phyloP scores from a whole-genome alignment of 768 basidiomycete species.

The Pisolithus sp. region DNA sequence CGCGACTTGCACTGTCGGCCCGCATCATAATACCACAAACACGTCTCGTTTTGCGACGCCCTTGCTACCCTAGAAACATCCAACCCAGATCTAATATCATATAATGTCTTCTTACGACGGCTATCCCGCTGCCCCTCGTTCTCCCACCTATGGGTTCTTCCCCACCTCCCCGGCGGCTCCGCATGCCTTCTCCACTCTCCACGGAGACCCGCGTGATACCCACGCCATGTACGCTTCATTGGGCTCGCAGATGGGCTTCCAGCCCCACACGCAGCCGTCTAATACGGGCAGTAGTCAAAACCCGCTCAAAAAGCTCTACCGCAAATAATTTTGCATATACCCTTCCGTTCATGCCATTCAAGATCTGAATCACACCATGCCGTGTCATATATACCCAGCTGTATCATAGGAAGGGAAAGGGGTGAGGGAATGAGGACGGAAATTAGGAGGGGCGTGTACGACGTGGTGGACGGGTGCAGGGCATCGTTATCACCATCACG shows the following conservation, averaged over 20 bases:
- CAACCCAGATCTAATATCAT: slow-evolving; percentile 10
- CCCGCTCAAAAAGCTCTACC: slow-evolving; percentile 33
- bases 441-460: neutral
- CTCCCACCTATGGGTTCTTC: slow-evolving; percentile 57
- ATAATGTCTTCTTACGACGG: slow-evolving; percentile 40
- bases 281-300: slow-evolving; percentile 23
- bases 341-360: slow-evolving; percentile 1
- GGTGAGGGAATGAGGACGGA: neutral
- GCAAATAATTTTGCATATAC: slow-evolving; percentile 12
- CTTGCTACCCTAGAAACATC: slow-evolving; percentile 2
- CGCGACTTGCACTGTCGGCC: neutral
- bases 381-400: slow-evolving; percentile 4
- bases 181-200: slow-evolving; percentile 49
- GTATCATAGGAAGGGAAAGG: slow-evolving; percentile 22
- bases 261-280: slow-evolving; percentile 6
- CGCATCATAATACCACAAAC: neutral
- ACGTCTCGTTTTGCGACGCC: neutral
- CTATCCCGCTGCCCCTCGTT: slow-evolving; percentile 39
- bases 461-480: slow-evolving; percentile 6
- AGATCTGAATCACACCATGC: slow-evolving; percentile 4
- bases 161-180: slow-evolving; percentile 48
- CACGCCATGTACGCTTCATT: slow-evolving; percentile 56
- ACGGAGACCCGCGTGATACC: slow-evolving; percentile 55
- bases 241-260: slow-evolving; percentile 21
- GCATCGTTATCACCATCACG: slow-evolving; percentile 3